Conservation (phyloP, 2,329 filamentous ascomycete species). For the Claviceps spartinae region DNA sequence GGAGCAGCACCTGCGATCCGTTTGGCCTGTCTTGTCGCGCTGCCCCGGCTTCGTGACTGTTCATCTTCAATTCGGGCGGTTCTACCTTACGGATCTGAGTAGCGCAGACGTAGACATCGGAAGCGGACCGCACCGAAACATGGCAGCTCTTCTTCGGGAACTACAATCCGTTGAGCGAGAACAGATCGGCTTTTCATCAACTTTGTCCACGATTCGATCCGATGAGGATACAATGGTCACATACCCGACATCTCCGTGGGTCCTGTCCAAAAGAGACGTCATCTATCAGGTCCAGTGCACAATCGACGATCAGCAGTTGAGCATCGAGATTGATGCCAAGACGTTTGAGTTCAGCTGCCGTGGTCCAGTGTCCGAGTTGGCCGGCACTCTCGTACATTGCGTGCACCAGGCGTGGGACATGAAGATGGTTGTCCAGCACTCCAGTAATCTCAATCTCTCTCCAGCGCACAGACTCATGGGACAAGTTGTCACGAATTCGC, state of each 20-base stretch:
- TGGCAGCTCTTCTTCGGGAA: slow-evolving; percentile 2
- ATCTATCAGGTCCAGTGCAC: slow-evolving; percentile 16
- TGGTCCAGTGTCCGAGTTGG: slow-evolving; percentile 10
- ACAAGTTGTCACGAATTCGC: slow-evolving; percentile 10
- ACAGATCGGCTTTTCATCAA: slow-evolving; percentile 14
- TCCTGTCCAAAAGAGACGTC: slow-evolving; percentile 7
- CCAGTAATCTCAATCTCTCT: slow-evolving; percentile 5
- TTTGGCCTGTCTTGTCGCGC: slow-evolving; percentile 11
- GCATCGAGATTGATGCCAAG: slow-evolving; percentile 16
- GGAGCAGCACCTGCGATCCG: slow-evolving; percentile 6
- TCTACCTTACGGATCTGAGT: slow-evolving; percentile 13
- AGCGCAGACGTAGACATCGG: slow-evolving; percentile 10
- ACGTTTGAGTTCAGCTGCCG: slow-evolving; percentile 13
- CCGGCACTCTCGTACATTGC: slow-evolving; percentile 17
- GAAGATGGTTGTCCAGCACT: slow-evolving; percentile 12
- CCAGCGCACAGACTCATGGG: slow-evolving; percentile 10
- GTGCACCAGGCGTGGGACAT: slow-evolving; percentile 19
- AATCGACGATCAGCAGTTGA: slow-evolving; percentile 4
- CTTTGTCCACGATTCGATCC: slow-evolving; percentile 14
- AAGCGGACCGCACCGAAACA: slow-evolving; percentile 9
- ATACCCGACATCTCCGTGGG: slow-evolving; percentile 9
- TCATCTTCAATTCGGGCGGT: slow-evolving; percentile 15
- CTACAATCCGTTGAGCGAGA: slow-evolving; percentile 1
- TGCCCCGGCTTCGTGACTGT: slow-evolving; percentile 14
- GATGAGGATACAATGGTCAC: slow-evolving; percentile 11